phyloP scores from a whole-genome alignment of 352 stramenopile species.

The Thraustochytrium sp. region DNA sequence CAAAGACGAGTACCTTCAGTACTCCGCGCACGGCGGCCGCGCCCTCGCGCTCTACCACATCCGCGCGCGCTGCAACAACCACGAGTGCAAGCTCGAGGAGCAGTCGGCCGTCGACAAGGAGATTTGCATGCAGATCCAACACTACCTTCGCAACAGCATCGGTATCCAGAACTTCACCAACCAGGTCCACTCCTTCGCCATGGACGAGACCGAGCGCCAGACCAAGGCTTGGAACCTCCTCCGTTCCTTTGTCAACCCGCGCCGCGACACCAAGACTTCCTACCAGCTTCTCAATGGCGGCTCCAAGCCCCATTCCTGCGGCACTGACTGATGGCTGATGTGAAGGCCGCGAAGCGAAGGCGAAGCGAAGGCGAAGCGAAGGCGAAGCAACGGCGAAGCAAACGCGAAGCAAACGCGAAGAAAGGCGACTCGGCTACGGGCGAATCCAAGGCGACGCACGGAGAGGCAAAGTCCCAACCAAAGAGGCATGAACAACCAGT shows the following conservation, averaged over 20 bases:
- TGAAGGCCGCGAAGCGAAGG: no score
- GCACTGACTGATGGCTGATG: no score
- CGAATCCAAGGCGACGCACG: no score
- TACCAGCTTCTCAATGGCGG: conserved; percentile 1
- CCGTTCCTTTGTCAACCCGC: neutral
- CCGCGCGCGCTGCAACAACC: conserved; percentile 18
- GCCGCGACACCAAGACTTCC: conserved; percentile 8
- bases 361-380: no score
- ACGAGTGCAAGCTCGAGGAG: neutral
- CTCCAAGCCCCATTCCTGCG: neutral
- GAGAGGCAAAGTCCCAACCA: no score
- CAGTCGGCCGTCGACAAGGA: conserved; percentile 13
- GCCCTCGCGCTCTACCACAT: conserved; percentile 40
- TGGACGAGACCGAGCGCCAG: conserved; percentile 7
- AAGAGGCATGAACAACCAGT: no score
- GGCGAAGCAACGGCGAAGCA: no score
- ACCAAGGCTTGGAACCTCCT: conserved; percentile 15
- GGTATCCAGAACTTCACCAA: conserved; percentile 1
- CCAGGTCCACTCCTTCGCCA: conserved; percentile 3
- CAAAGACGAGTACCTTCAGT: conserved; percentile 41
- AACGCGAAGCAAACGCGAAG: no score
- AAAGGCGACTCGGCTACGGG: no score
- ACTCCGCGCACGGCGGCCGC: conserved; percentile 4
- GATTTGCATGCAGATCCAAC: conserved; percentile 26
- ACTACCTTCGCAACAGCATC: neutral